Percentiles rank a stretch among this genome's conserved stretches.
Evolutionary conservation across 2,329 filamentous ascomycete genomes (phyloP).

Genomic region (Ophiostoma quercus): DNA sequence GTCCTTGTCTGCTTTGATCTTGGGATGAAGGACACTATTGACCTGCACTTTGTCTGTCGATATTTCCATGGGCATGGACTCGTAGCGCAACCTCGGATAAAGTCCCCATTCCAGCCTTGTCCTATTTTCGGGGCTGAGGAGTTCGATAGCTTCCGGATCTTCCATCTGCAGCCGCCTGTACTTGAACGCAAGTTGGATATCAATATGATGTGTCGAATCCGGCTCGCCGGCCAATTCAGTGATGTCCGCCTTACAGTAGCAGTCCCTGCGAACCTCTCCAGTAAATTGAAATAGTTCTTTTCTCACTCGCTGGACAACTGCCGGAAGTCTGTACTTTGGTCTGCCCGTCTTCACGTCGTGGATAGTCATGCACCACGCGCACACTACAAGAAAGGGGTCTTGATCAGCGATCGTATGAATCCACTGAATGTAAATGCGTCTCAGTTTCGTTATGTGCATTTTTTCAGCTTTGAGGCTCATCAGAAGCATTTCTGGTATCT

Average conservation of each 20-base stretch:
- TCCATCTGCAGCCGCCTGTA: neutral
- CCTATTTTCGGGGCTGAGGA: neutral
- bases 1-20: neutral
- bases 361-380: neutral
- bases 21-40: neutral
- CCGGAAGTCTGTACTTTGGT: neutral
- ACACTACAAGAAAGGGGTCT: neutral
- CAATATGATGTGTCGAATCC: neutral
- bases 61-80: neutral
- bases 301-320: neutral
- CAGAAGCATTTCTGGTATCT: neutral
- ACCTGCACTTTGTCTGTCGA: neutral
- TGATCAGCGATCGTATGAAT: neutral
- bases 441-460: neutral
- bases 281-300: too few species aligned
- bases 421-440: neutral
- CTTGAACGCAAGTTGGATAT: neutral
- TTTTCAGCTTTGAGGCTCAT: neutral
- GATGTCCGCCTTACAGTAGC: too few species aligned
- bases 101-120: neutral
- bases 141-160: neutral
- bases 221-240: neutral
- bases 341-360: neutral
- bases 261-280: too few species aligned
- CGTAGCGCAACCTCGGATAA: neutral